A percentile compares a stretch with the other conserved stretches of the same genome.
Evolutionary conservation across 257 asterid genomes (phyloP).

Genomic region (Scutellaria baicalensis): DNA sequence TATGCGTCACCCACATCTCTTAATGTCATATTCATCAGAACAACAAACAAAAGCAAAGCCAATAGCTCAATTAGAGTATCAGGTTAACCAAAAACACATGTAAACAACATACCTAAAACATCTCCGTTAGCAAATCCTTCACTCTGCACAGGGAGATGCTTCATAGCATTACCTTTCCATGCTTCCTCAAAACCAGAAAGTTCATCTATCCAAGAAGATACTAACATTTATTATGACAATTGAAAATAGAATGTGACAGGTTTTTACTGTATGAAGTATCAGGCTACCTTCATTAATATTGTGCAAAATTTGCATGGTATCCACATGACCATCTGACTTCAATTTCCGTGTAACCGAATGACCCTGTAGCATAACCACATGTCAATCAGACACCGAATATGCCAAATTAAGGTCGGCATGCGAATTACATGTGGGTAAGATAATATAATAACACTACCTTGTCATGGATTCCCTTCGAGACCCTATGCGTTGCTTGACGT

Average conservation of each 20-base stretch:
- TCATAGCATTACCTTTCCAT: slow-evolving; percentile 69
- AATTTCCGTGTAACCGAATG: slow-evolving; percentile 76
- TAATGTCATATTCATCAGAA: neutral
- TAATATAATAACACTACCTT: slow-evolving; percentile 41
- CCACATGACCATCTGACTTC: slow-evolving; percentile 81
- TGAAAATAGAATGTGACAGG: neutral
- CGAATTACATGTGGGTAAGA: neutral
- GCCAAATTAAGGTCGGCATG: slow-evolving; percentile 7
- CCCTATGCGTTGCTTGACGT: slow-evolving; percentile 73
- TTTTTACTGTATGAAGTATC: neutral
- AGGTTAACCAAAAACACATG: neutral
- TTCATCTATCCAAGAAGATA: slow-evolving; percentile 42
- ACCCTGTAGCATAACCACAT: slow-evolving; percentile 46
- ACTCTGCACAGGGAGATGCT: slow-evolving; percentile 53
- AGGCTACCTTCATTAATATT: slow-evolving; percentile 69
- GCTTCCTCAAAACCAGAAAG: slow-evolving; percentile 64
- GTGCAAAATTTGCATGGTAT: slow-evolving; percentile 75
- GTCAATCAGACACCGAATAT: neutral
- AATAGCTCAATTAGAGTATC: neutral
- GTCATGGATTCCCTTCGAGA: slow-evolving; percentile 63
- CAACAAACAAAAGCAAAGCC: neutral
- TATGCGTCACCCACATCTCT: neutral
- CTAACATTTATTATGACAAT: neutral
- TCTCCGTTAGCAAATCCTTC: slow-evolving; percentile 26
- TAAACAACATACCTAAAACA: slow-evolving; percentile 30